Base-by-base conservation (phyloP, 441 rosid species). In the Croton laevigatus region DNA sequence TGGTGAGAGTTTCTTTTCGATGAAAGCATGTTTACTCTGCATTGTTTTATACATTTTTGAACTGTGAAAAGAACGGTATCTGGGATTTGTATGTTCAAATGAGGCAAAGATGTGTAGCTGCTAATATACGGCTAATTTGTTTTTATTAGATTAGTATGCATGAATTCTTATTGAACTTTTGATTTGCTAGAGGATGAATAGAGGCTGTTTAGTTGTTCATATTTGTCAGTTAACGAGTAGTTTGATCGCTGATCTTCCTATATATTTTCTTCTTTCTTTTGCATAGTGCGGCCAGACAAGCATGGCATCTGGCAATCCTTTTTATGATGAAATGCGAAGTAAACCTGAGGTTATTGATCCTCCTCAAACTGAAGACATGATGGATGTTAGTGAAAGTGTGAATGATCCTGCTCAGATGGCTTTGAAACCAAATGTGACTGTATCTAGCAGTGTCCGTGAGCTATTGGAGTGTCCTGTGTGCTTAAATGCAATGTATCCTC, bases 401-500 rank as follows among this genome's bases (percentile, higher is more conserved):
- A 88, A 74, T 70, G 91, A 85, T 79, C 80, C 89, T 66, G 36
- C 79, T 37, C 89, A 88, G 71, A 68, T 79, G 53, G 69, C 79
- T 71, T 4, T 72, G 58, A 90, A 90, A 73, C 86, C 93, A 32
- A 90, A 84, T 72, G 48, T 84, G 64, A 60, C 80, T 52, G 90
- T 87, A 45, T 83, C 95, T 8, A 89, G 89, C 83, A 87, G 86
- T 76, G 89, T 87, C 40, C 89, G 87, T 22, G 91, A 88, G 70
- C 79, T 88, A 51, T 73, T 90, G 79, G 93, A 88, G 76, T 88
- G 91, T 74, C 89, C 93, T 34, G 91, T 86, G 73, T 88, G 96
- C 83, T 80, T 88, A 73, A 90, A 85, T 73, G 89, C 88, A 16
- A 88, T 90, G 93, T 87, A 89, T 82, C 95, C 92, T 27, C 95